Evolutionary conservation across 306 rosid genomes (phyloP).

Genomic region (Inga laurina): DNA sequence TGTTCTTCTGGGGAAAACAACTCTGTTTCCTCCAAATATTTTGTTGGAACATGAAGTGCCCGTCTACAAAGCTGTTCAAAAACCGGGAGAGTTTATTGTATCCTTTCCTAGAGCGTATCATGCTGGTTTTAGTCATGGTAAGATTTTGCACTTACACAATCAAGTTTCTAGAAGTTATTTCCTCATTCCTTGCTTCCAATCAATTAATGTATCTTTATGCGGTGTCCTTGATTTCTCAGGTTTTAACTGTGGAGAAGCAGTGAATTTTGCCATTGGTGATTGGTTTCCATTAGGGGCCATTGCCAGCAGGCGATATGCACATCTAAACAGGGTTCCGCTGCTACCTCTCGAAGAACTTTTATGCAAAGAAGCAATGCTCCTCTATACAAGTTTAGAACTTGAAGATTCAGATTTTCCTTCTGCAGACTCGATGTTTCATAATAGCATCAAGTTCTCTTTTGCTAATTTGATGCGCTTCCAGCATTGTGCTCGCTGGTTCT

Average conservation of each 20-base stretch:
- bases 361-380: conserved; percentile 93
- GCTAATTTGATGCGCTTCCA: conserved; percentile 81
- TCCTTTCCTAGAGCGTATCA: conserved; percentile 96
- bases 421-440: conserved; percentile 50
- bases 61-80: conserved; percentile 89
- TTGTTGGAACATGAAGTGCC: conserved; percentile 83
- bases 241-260: conserved; percentile 97
- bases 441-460: conserved; percentile 60
- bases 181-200: conserved; percentile 10
- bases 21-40: conserved; percentile 88
- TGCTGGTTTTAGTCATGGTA: conserved; percentile 96
- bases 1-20: conserved; percentile 88
- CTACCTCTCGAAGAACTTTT: conserved; percentile 94
- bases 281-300: conserved; percentile 93
- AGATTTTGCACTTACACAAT: conserved; percentile 24
- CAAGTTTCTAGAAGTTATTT: conserved; percentile 24
- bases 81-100: conserved; percentile 89
- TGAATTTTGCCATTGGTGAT: conserved; percentile 90
- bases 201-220: not conserved
- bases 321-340: conserved; percentile 82
- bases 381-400: conserved; percentile 58
- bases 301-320: conserved; percentile 86
- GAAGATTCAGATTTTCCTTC: conserved; percentile 66
- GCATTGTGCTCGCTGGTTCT: conserved; percentile 83
- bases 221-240: conserved; percentile 46